phyloP scores from a whole-genome alignment of 441 rosid genomes.

The Biscutella laevigata region DNA sequence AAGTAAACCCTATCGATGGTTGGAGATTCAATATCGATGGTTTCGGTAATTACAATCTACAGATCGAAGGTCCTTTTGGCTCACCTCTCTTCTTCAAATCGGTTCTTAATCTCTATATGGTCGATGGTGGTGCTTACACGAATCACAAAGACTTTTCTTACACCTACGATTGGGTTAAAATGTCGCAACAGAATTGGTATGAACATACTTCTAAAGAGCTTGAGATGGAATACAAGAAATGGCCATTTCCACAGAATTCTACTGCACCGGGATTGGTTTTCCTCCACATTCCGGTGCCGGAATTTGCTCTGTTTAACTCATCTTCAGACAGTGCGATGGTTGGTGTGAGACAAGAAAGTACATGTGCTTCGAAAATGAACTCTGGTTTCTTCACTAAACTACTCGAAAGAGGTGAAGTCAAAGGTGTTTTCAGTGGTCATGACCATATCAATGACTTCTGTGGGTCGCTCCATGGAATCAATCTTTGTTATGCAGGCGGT shows the following conservation, averaged over 20 bases:
- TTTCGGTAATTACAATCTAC: slow-evolving; percentile 74
- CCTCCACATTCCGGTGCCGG: slow-evolving; percentile 83
- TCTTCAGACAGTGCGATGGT: slow-evolving; percentile 41
- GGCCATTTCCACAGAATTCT: slow-evolving; percentile 47
- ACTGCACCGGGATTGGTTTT: slow-evolving; percentile 69
- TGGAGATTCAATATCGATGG: slow-evolving; percentile 46
- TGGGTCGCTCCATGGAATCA: slow-evolving; percentile 45
- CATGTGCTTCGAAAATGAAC: slow-evolving; percentile 56
- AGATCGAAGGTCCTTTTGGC: slow-evolving; percentile 54
- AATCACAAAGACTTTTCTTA: slow-evolving; percentile 35
- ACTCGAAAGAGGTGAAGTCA: slow-evolving; percentile 69
- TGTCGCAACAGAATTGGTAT: slow-evolving; percentile 72
- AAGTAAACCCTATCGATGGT: slow-evolving; percentile 46
- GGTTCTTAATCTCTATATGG: slow-evolving; percentile 59
- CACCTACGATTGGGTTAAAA: slow-evolving; percentile 65
- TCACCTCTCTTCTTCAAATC: slow-evolving; percentile 61
- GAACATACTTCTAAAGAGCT: slow-evolving; percentile 55
- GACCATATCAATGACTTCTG: slow-evolving; percentile 82
- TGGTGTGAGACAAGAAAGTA: slow-evolving; percentile 64
- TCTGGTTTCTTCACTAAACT: slow-evolving; percentile 77
- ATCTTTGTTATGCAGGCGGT: slow-evolving; percentile 83
- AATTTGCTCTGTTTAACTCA: slow-evolving; percentile 39
- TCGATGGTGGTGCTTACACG: slow-evolving; percentile 72
- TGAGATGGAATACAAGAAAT: slow-evolving; percentile 42
- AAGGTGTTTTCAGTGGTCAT: slow-evolving; percentile 71